Percentiles rank a stretch among this genome's conserved stretches.
Conservation (phyloP, 495 filamentous ascomycete genomes). For the Aspergillus incahuasiensis region DNA sequence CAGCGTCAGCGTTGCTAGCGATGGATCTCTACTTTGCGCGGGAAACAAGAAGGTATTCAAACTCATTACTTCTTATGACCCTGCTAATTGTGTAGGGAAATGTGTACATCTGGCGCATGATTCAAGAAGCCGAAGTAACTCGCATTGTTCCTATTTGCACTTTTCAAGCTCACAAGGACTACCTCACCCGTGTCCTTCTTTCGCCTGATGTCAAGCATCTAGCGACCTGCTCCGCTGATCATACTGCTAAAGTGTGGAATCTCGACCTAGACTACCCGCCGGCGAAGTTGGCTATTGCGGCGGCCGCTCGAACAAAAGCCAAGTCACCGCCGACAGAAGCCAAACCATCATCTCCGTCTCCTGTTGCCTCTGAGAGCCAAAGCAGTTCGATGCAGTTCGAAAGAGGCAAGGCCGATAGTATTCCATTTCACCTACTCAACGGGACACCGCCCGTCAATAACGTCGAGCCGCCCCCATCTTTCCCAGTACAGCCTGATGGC, state of each 20-base stretch:
- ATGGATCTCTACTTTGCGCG: constrained; percentile 90
- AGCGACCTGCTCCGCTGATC: constrained; percentile 94
- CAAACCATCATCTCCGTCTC: constrained; percentile 15
- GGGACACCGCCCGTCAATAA: constrained; percentile 11
- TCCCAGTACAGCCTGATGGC: constrained; percentile 40
- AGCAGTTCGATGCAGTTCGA: constrained; percentile 12
- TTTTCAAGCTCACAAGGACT: constrained; percentile 88
- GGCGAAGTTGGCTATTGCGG: constrained; percentile 36
- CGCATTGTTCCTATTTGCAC: constrained; percentile 85
- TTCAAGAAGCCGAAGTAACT: constrained; percentile 77
- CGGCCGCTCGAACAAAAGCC: constrained; percentile 24
- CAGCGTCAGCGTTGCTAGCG: constrained; percentile 92
- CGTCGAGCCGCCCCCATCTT: constrained; percentile 34
- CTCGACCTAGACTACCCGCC: constrained; percentile 57
- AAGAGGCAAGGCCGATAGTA: constrained; percentile 16
- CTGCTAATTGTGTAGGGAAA: constrained; percentile 60
- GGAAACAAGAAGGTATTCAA: constrained; percentile 77
- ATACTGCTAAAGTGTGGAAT: constrained; percentile 97
- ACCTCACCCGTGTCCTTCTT: constrained; percentile 91
- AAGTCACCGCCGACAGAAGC: constrained; percentile 16
- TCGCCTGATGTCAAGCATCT: constrained; percentile 97
- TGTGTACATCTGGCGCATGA: constrained; percentile 93
- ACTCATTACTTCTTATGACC: neutral
- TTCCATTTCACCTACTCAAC: constrained; percentile 21
- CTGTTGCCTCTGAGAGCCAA: constrained; percentile 17